Percentiles rank a stretch among this genome's conserved stretches.
Conservation (phyloP, 495 filamentous ascomycete genomes). For the Penicillium goetzii region DNA sequence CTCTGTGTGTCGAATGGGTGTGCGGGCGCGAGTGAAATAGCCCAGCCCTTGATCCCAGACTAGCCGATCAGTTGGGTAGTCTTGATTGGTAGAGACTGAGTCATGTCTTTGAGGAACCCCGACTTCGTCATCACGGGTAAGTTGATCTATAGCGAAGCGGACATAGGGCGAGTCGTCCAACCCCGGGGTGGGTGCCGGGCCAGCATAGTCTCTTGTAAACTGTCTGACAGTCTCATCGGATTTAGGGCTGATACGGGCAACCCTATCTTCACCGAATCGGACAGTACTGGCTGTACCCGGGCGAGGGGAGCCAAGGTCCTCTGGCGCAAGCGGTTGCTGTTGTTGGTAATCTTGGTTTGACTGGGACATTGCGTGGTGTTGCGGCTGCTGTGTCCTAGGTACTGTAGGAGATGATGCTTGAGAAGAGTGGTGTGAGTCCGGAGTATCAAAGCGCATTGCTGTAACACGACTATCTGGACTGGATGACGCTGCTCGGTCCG, state of each 20-base stretch:
- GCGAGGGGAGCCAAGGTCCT: conserved; percentile 29
- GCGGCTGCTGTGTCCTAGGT: conserved; percentile 33
- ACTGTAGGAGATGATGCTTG: conserved; percentile 38
- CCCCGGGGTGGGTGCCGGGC: conserved; percentile 60
- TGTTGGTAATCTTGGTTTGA: conserved; percentile 31
- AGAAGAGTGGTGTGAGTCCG: conserved; percentile 46
- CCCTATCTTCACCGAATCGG: conserved; percentile 43
- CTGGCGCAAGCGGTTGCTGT: conserved; percentile 26
- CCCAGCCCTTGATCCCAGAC: conserved; percentile 56
- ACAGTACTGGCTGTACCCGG: conserved; percentile 36
- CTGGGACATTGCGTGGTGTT: conserved; percentile 18
- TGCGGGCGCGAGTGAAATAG: conserved; percentile 46
- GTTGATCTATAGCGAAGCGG: conserved; percentile 72
- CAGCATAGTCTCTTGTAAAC: conserved; percentile 40
- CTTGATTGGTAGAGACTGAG: conserved; percentile 42
- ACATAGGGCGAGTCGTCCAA: conserved; percentile 72
- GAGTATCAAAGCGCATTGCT: conserved; percentile 55
- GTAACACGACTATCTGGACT: conserved; percentile 52
- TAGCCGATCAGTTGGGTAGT: conserved; percentile 54
- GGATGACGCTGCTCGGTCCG: conserved; percentile 50
- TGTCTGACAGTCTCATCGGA: conserved; percentile 37
- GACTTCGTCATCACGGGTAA: conserved; percentile 67
- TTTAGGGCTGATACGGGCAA: conserved; percentile 33
- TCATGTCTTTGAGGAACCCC: conserved; percentile 36
- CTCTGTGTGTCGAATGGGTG: conserved; percentile 25